Evolutionary conservation across 2,329 filamentous ascomycete species (phyloP).

Genomic region (Colletotrichum acutatum): DNA sequence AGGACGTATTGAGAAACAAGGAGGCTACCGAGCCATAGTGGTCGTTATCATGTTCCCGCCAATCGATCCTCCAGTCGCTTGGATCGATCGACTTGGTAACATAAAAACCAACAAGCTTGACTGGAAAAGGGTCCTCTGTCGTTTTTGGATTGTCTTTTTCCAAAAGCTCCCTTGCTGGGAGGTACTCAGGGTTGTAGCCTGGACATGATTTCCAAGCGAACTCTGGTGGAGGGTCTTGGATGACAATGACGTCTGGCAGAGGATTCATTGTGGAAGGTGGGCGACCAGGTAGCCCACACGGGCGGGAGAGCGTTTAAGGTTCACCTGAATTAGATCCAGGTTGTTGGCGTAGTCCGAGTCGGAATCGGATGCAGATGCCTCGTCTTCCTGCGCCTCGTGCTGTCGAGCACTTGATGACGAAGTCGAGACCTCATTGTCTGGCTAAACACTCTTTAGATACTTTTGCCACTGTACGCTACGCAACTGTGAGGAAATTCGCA

Average conservation of each 20-base stretch:
- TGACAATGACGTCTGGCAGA: background rate
- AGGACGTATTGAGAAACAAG: background rate
- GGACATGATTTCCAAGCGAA: background rate
- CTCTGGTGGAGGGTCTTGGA: background rate
- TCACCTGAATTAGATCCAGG: background rate
- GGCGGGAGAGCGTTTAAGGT: background rate
- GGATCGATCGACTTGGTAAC: background rate
- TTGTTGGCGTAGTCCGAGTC: background rate
- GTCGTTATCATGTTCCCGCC: background rate
- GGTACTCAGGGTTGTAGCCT: background rate
- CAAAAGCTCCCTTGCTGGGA: background rate
- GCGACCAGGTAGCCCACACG: background rate
- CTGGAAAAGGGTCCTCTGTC: background rate
- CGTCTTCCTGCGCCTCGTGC: background rate
- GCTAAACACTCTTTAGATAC: background rate
- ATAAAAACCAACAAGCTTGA: background rate
- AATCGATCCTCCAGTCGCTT: background rate
- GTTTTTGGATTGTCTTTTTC: background rate
- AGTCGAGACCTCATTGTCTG: background rate
- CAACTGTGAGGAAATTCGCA: too few relatives aligned
- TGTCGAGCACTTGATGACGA: background rate
- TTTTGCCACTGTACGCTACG: too few relatives aligned
- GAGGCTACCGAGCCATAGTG: background rate
- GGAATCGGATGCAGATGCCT: background rate
- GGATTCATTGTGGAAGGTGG: background rate